Percentiles rank a stretch among this genome's conserved stretches.
phyloP scores from a whole-genome alignment of 345 rosid genomes.

The Turritis glabra region DNA sequence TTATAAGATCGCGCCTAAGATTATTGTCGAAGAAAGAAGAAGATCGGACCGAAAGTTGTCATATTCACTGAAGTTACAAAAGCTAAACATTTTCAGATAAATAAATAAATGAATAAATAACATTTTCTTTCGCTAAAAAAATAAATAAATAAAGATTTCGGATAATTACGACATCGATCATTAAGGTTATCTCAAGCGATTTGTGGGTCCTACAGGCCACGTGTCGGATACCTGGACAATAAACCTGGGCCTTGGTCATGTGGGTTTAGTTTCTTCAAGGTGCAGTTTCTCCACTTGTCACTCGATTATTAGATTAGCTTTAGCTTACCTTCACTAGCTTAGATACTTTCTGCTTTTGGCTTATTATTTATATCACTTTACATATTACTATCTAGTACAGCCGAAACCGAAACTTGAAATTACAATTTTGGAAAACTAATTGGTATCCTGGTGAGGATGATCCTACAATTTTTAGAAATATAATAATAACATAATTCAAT shows the following conservation, averaged over 20 bases:
- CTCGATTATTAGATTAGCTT: conserved; percentile 1
- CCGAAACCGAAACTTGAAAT: conserved; percentile 7
- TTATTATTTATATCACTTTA: neutral
- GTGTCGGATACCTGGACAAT: neutral
- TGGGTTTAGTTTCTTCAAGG: conserved; percentile 10
- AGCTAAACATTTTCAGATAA: conserved; percentile 7
- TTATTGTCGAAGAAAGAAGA: neutral
- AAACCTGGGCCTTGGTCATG: conserved; percentile 25
- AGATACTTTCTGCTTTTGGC: conserved; percentile 21
- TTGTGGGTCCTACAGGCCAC: conserved; percentile 5
- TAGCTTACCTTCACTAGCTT: conserved; percentile 25
- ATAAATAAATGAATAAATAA: too few relatives aligned
- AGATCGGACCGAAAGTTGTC: conserved; percentile 35
- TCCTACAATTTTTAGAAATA: neutral
- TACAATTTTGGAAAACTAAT: neutral
- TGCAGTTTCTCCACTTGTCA: conserved; percentile 29
- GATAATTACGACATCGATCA: conserved; percentile 19
- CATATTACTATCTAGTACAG: neutral
- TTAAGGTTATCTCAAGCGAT: neutral
- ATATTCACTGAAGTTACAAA: conserved; percentile 10
- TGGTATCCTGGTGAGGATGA: neutral
- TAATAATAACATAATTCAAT: neutral
- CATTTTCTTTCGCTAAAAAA: too few relatives aligned
- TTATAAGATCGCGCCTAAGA: neutral
- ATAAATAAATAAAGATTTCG: too few relatives aligned